These are phyloP conservation scores for Cryptosporidium tyzzeri DNA, from an alignment of 169 alveolate species.

Conservation along the genomic window DNA sequence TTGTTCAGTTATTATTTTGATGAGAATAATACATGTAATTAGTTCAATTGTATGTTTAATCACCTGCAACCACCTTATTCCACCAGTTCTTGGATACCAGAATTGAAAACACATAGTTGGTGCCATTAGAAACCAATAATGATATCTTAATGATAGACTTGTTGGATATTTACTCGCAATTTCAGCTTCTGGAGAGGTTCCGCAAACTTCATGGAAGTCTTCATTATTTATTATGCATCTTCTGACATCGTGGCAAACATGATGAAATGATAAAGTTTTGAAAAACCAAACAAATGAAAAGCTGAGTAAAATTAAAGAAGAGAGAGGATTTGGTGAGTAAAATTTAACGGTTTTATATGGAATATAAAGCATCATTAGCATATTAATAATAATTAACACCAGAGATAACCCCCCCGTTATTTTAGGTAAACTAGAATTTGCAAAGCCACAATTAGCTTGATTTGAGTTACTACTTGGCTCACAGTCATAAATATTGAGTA, in stretches of 20 bases:
- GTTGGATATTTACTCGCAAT: conserved; percentile 88
- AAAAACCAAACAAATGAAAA: conserved; percentile 91
- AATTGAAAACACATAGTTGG: conserved; percentile 94
- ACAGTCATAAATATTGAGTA: conserved; percentile 81
- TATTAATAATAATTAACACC: conserved; percentile 83
- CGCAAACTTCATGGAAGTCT: conserved; percentile 77
- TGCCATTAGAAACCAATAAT: conserved; percentile 87
- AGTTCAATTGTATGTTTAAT: conserved; percentile 81
- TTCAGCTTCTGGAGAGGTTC: conserved; percentile 83
- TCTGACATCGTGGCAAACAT: conserved; percentile 91
- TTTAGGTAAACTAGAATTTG: conserved; percentile 57
- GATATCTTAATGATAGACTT: conserved; percentile 84
- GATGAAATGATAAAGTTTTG: conserved; percentile 90
- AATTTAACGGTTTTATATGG: conserved; percentile 87
- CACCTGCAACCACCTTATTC: conserved; percentile 83
- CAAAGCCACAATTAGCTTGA: conserved; percentile 83
- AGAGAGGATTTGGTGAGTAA: conserved; percentile 86
- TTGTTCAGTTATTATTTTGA: conserved; percentile 88
- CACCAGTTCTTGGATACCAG: conserved; percentile 86
- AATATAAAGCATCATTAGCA: conserved; percentile 82
- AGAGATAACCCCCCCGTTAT: conserved; percentile 79
- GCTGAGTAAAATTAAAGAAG: conserved; percentile 85
- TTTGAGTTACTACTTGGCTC: conserved; percentile 83
- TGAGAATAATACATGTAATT: conserved; percentile 81
- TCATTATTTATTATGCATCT: conserved; percentile 78